These are phyloP conservation scores for Candida tropicalis DNA, from an alignment of 1,139 yeast genomes.

Conservation along the genomic window DNA sequence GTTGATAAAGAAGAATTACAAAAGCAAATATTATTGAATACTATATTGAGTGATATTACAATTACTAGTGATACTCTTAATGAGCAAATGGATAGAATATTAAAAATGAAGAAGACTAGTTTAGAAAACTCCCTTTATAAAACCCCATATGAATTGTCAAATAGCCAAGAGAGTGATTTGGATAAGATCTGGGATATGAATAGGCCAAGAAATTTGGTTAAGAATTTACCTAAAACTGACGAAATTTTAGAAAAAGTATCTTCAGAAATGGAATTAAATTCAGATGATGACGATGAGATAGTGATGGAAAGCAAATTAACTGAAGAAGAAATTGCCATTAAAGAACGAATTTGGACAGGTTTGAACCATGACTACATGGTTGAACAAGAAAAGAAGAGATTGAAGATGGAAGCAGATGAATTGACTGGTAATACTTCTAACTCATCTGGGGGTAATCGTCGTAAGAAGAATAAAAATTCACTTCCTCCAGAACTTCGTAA, in stretches of 20 bases:
- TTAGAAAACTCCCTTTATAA: conserved; percentile 17
- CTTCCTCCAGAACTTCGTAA: conserved; percentile 25
- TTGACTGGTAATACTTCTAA: conserved; percentile 73
- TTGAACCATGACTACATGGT: conserved; percentile 82
- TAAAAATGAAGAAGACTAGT: conserved; percentile 18
- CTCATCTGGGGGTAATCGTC: conserved; percentile 26
- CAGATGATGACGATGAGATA: conserved; percentile 84
- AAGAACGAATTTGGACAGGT: conserved; percentile 86
- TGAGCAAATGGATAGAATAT: conserved; percentile 18
- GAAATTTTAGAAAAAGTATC: conserved; percentile 55
- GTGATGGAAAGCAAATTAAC: conserved; percentile 59
- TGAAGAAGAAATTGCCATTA: conserved; percentile 66
- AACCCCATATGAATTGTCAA: conserved; percentile 17
- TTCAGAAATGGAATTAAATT: conserved; percentile 57
- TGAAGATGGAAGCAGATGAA: conserved; percentile 85
- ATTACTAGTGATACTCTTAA: conserved; percentile 19
- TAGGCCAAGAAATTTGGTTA: conserved; percentile 56
- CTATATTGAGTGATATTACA: conserved; percentile 29
- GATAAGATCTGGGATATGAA: conserved; percentile 27
- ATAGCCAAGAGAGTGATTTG: conserved; percentile 11
- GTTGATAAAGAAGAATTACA: conserved; percentile 17
- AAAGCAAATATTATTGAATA: conserved; percentile 20
- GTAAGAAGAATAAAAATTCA: conserved; percentile 37
- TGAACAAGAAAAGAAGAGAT: conserved; percentile 81
- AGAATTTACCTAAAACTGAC: conserved; percentile 55